These are phyloP conservation scores for Cryphonectria parasitica DNA, from an alignment of 2,329 filamentous ascomycete genomes.

Conservation along the genomic window DNA sequence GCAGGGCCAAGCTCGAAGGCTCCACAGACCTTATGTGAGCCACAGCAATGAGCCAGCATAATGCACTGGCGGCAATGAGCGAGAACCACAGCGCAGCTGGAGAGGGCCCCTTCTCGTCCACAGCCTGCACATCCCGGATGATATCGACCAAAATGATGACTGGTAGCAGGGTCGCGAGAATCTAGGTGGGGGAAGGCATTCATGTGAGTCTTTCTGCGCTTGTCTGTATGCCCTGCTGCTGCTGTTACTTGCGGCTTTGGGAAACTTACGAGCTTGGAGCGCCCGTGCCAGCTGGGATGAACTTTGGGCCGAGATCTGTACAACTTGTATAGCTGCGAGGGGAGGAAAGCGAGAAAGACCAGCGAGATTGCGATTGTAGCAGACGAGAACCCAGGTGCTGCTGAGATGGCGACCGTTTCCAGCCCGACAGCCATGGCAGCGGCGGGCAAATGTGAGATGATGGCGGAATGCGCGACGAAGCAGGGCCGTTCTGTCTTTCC, in stretches of 20 bases:
- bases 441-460: background rate
- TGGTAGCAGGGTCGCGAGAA: background rate
- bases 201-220: background rate
- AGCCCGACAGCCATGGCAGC: background rate
- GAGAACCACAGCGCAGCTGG: background rate
- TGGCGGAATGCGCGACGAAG: background rate
- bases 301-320: constrained; percentile 16
- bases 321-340: constrained; percentile 9
- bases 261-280: constrained; percentile 12
- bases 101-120: background rate
- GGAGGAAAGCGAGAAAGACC: constrained; percentile 14
- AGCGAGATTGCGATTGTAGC: background rate
- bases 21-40: constrained; percentile 4
- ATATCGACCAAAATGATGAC: background rate
- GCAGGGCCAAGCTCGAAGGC: constrained; percentile 5
- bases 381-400: background rate
- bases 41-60: constrained; percentile 25
- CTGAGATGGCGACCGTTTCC: background rate
- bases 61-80: constrained; percentile 20
- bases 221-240: background rate
- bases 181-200: background rate
- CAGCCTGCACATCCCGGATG: background rate
- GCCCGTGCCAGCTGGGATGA: constrained; percentile 16
- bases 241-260: background rate
- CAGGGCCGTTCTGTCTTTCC: background rate